Evolutionary conservation across 768 basidiomycete species (phyloP), one percentile per base, ranked within the genome.

Genomic region (Strobilomyces echinocephalus): DNA sequence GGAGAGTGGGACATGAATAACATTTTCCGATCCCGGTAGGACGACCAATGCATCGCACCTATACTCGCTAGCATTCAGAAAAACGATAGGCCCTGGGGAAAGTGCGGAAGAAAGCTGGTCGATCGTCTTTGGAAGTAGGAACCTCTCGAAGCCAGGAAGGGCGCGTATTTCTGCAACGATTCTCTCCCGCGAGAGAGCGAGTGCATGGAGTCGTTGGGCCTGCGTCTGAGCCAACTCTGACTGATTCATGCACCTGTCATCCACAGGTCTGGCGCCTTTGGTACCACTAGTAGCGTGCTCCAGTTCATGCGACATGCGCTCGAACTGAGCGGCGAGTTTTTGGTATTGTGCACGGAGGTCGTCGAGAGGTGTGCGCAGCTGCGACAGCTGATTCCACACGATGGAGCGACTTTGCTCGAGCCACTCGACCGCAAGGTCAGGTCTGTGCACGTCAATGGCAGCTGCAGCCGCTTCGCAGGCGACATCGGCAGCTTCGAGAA

Each of bases 331-430:
- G 4, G 52, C 52, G 9, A 35, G 46, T 11, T 41, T n/a, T 2
- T 28, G 31, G 16, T 28, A 21, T 3, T 3, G 15, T 2, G 8
- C 5, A 1, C 38, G 42, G 12, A 48, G 31, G 10, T 48, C 46
- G 39, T 53, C 52, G 6, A 46, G 8, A 8, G 53, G 28, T 1
- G 35, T 46, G 20, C 53, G 46, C 7, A 54, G 53, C 10, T 38
- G 42, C 6, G 31, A 18, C 3, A 11, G 9, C 24, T 18, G 24
- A 38, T 3, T 14, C 35, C 46, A 36, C 15, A 48, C 46, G 3
- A 54, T 14, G 21, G 39, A 54, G 18, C 47, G 47, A 6, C 53
- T 41, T 33, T 54, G 39, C 21, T 52, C 50, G 1, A 56, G 39
- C 44, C 50, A 56, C 15, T 50, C 49, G 8, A 49, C 46, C 11